Conservation (phyloP, 257 asterid species). For the Solanum ossicruentum region DNA sequence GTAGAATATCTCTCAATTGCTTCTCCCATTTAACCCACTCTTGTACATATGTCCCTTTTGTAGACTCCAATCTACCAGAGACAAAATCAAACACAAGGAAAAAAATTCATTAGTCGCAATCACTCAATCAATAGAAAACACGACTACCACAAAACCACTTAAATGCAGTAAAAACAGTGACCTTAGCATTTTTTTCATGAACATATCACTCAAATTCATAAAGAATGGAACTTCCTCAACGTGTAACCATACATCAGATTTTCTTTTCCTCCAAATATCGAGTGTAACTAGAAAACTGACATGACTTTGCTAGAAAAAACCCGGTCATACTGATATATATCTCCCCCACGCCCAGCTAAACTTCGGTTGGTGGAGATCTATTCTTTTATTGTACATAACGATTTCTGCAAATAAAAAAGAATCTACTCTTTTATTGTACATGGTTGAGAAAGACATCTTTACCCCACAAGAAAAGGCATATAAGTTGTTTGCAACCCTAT, state of each 20-base stretch:
- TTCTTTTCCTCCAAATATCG: background rate
- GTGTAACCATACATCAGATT: background rate
- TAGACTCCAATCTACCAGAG: conserved; percentile 57
- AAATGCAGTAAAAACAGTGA: background rate
- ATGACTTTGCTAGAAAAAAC: background rate
- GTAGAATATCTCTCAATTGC: conserved; percentile 46
- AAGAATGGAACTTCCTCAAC: background rate
- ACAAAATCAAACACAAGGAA: background rate
- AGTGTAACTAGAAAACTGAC: background rate
- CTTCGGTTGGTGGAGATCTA: background rate
- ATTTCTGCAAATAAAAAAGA: no score
- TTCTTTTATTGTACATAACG: background rate
- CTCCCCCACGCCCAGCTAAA: background rate
- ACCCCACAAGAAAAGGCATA: background rate
- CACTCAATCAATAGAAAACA: background rate
- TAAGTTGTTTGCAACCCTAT: background rate
- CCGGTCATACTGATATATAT: background rate
- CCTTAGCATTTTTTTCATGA: background rate
- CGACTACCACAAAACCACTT: background rate
- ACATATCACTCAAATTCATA: background rate
- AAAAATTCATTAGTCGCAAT: background rate
- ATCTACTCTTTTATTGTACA: background rate
- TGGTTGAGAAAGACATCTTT: background rate
- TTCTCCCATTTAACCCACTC: conserved; percentile 95
- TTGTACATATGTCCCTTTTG: conserved; percentile 59